Base-by-base conservation (phyloP, 495 filamentous ascomycete genomes). In the Choiromyces venosus region DNA sequence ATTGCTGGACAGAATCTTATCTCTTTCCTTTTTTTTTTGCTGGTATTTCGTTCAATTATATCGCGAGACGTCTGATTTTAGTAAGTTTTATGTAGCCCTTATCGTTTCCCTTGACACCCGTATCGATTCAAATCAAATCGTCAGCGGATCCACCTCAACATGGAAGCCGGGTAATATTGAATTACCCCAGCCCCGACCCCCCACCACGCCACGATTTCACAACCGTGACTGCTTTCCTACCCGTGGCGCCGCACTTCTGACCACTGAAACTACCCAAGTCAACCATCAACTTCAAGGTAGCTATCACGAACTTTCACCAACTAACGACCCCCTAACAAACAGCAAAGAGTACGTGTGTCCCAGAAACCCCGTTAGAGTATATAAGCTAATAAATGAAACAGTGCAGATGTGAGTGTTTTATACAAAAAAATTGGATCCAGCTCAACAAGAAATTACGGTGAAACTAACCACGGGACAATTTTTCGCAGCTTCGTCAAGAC, bases 401-500 rank as follows among this genome's bases (percentile, higher is more conserved):
- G 90, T 92, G 91, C 91, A 92, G 87, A 92, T 92, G 90, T 92
- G 87, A 86, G 90, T 82, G 74, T 73, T 75, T 67, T 14, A 29
- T 12, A n/a, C n/a, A 56, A 56, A 25, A 44, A 56, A 52, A 68
- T 52, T 52, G 35, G 80, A 78, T 64, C 70, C 70, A 71, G 68
- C 46, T 73, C 70, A 70, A 77, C 74, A 39, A 73, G 71, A 69
- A 67, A 66, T 71, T 69, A 67, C 78, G 67, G 39, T 66, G 44
- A 71, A 71, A 82, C 85, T 86, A 82, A 87, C 83, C 71, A 2
- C 46, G 46, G 46, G n/a, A 56, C 46, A 74, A 76, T 78, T 74
- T 80, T 74, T 73, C 74, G 82, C 80, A 96, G 92, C 89, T 96
- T 95, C 91, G 92, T 95, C 87, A 94, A 95, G 88, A 94, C 92